Conservation (phyloP, 148 eudicot species). For the Rhododendron vialii region DNA sequence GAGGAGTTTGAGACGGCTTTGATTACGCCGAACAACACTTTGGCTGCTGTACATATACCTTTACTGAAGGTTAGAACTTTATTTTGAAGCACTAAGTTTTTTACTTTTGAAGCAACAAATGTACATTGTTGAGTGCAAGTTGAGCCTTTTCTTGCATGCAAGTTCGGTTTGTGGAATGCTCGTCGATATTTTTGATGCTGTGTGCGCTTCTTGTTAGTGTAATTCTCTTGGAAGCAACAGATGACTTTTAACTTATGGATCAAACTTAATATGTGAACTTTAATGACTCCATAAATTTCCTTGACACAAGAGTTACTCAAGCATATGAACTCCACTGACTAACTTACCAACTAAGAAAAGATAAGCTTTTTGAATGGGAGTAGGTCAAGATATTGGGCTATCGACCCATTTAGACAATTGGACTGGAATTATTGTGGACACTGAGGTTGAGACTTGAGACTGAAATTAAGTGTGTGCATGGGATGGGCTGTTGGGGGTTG, state of each 20-base stretch:
- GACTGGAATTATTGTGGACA: background rate
- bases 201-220: background rate
- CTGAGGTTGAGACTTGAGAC: background rate
- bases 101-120: background rate
- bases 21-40: slow-evolving; percentile 66
- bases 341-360: background rate
- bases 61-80: slow-evolving; percentile 75
- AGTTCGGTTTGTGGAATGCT: background rate
- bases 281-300: background rate
- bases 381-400: background rate
- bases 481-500: background rate
- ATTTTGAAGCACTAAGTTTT: background rate
- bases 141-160: background rate
- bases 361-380: background rate
- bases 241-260: background rate
- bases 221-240: background rate
- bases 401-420: background rate
- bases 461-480: background rate
- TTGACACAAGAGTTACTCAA: background rate
- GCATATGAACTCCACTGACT: background rate
- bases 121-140: background rate
- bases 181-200: background rate
- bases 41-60: slow-evolving; percentile 86
- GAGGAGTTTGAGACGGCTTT: slow-evolving; percentile 97
- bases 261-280: background rate